Evolutionary conservation across 192 early-diverging fungal species (phyloP), one percentile per base, ranked within the genome.

Genomic region (Backusella westeae): DNA sequence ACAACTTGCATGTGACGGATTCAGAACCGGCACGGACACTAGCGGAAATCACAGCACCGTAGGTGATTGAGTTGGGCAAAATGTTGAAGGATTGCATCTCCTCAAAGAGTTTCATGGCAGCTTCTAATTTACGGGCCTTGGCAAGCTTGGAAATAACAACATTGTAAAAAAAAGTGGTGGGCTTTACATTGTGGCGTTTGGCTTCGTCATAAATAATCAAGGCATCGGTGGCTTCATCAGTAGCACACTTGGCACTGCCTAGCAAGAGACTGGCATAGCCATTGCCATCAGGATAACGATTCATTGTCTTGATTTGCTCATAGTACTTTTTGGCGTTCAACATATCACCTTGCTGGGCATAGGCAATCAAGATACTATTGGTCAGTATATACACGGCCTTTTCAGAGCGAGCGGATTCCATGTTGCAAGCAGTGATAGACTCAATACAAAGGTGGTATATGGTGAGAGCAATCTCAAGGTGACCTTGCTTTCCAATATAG

Each of bases 91-190:
- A 44, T 49, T 83, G 84, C 89, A 90, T 90, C 38, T 90, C 89
- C n/a, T 88, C 82, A 67, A 83, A 88, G 12, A 86, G 75, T 41
- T 83, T 79, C 75, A 87, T 42, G 3, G 85, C 89, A 0, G 71
- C 36, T 14, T 90, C 87, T 23, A 85, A 78, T 67, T 87, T 90
- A 76, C 86, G 89, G 10, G 87, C 89, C 75, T 87, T 87, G 34
- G 86, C 86, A 9, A 90, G 81, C 70, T 87, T 88, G 72, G 86
- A 87, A 17, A 90, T 87, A 7, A 90, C 77, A 23, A 90, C 89
- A 42, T 90, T 90, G 76, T 87, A 90, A 67, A 90, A 85, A 67
- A 86, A 90, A 6, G 85, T 80, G 14, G 83, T 88, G 26, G 85
- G 86, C 69, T 85, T 86, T 36, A 88, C 83, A 35, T 86, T 81